Evolutionary conservation across 1,139 yeast species (phyloP).

Genomic region (Blastobotrys ciferrii): DNA sequence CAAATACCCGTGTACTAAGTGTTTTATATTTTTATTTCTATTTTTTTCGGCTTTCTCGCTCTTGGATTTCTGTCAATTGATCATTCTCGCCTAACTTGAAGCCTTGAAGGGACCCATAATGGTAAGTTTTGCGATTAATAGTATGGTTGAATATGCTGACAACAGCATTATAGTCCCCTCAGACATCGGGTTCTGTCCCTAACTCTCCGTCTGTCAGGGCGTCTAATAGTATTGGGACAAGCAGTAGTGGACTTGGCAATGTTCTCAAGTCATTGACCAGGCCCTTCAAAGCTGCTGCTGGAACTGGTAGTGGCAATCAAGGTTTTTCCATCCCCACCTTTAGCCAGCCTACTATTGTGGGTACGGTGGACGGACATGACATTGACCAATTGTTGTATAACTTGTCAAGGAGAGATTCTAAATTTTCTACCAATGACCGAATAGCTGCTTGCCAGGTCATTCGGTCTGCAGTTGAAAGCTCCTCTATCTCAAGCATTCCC

Average conservation of each 20-base stretch:
- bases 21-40: background rate
- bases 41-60: background rate
- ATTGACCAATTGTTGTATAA: constrained; percentile 46
- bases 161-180: background rate
- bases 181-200: background rate
- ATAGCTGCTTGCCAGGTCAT: constrained; percentile 54
- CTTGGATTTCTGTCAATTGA: background rate
- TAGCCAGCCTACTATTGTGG: constrained; percentile 59
- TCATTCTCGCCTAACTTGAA: background rate
- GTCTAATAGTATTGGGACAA: background rate
- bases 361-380: constrained; percentile 57
- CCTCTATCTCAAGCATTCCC: constrained; percentile 58
- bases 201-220: constrained; percentile 1
- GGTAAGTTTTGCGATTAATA: background rate
- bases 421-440: constrained; percentile 41
- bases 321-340: constrained; percentile 27
- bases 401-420: constrained; percentile 36
- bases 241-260: constrained; percentile 29
- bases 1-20: background rate
- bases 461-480: constrained; percentile 50
- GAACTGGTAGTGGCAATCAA: constrained; percentile 27
- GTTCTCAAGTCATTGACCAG: constrained; percentile 57
- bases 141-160: background rate
- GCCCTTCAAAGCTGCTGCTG: constrained; percentile 44
- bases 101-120: background rate